A percentile compares a stretch with the other conserved stretches of the same genome.
Evolutionary conservation across 1,139 yeast species (phyloP).

Genomic region (Protomyces inouyei): DNA sequence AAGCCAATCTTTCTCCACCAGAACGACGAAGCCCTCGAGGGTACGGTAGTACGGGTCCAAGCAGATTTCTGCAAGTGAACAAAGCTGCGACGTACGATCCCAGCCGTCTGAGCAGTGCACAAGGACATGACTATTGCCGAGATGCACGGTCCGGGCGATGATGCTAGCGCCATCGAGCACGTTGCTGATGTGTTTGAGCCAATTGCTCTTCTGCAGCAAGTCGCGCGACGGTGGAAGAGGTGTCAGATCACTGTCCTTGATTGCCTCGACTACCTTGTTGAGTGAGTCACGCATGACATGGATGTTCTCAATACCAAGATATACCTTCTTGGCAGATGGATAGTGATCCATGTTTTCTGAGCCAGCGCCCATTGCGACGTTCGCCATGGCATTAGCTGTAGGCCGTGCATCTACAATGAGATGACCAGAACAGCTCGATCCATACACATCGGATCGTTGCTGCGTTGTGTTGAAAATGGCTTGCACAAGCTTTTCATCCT

Average conservation of each 20-base stretch:
- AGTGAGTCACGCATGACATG: conserved; percentile 91
- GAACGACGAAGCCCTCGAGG: conserved; percentile 72
- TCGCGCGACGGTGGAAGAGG: conserved; percentile 46
- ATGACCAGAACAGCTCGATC: conserved; percentile 47
- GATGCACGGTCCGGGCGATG: conserved; percentile 70
- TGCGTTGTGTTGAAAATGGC: conserved; percentile 59
- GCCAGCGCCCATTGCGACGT: conserved; percentile 94
- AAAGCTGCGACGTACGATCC: conserved; percentile 91
- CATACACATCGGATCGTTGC: conserved; percentile 32
- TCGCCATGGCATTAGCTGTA: conserved; percentile 91
- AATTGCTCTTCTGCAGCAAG: conserved; percentile 59
- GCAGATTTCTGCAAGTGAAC: conserved; percentile 78
- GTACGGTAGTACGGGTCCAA: conserved; percentile 89
- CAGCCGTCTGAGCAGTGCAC: conserved; percentile 98
- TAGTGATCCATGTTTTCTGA: conserved; percentile 89
- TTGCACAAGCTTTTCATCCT: conserved; percentile 75
- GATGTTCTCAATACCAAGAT: conserved; percentile 87
- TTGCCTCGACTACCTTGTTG: conserved; percentile 51
- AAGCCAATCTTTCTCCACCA: conserved; percentile 92
- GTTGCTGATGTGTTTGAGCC: conserved; percentile 70
- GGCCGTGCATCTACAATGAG: conserved; percentile 89
- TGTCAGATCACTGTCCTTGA: conserved; percentile 63
- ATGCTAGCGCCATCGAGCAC: conserved; percentile 73
- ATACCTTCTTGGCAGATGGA: conserved; percentile 60
- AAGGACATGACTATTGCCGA: conserved; percentile 74